Evolutionary conservation across 192 early-diverging fungal species (phyloP).

Genomic region (Thamnidium elegans): DNA sequence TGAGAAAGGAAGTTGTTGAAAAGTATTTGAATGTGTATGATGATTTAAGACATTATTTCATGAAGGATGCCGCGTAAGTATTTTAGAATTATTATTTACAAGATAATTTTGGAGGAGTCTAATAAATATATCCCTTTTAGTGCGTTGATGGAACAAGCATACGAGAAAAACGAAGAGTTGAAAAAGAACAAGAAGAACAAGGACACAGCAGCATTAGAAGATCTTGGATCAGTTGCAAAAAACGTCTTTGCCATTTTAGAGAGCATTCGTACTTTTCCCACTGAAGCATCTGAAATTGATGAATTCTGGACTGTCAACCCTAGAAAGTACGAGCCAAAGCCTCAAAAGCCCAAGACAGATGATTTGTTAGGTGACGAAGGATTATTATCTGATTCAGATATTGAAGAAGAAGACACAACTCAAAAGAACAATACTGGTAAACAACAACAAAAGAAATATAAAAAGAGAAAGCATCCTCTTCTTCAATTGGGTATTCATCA

Average conservation of each 20-base stretch:
- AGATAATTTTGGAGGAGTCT: background rate
- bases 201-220: slow-evolving; percentile 24
- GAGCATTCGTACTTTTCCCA: slow-evolving; percentile 57
- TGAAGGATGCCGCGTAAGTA: slow-evolving; percentile 57
- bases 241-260: slow-evolving; percentile 63
- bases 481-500: slow-evolving; percentile 56
- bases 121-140: background rate
- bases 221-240: slow-evolving; percentile 42
- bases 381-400: slow-evolving; percentile 24
- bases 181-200: slow-evolving; percentile 39
- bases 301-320: slow-evolving; percentile 66
- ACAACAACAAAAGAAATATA: slow-evolving; percentile 28
- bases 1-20: slow-evolving; percentile 62
- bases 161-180: slow-evolving; percentile 31
- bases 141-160: slow-evolving; percentile 20
- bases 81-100: too few species aligned
- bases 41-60: slow-evolving; percentile 85
- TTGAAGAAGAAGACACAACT: slow-evolving; percentile 24
- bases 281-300: slow-evolving; percentile 48
- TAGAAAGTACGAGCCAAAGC: slow-evolving; percentile 18
- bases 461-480: slow-evolving; percentile 27
- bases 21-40: slow-evolving; percentile 77
- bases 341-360: slow-evolving; percentile 1
- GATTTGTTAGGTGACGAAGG: slow-evolving; percentile 27
- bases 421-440: background rate